Evolutionary conservation across 129 eudicot genomes (phyloP).

Genomic region (Pulicaria dysenterica): DNA sequence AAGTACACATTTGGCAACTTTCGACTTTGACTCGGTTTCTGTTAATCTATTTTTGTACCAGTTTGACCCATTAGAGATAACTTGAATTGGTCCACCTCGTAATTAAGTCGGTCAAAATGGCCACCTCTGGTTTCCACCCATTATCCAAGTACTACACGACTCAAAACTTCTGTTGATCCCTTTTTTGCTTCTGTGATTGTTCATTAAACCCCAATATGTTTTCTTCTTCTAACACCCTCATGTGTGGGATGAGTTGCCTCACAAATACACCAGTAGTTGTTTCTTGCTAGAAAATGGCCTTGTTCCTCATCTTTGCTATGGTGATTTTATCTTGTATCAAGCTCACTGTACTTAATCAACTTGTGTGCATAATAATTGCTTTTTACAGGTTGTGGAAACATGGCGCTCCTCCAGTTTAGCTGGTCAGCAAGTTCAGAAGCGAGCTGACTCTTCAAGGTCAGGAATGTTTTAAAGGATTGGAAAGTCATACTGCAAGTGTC

Average conservation of each 20-base stretch:
- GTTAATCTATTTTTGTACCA: not conserved
- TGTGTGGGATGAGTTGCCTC: constrained; percentile 1
- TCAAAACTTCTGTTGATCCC: constrained; percentile 1
- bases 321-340: not conserved
- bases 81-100: not conserved
- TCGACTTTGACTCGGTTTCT: not conserved
- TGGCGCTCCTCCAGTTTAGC: constrained; percentile 31
- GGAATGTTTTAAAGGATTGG: not conserved
- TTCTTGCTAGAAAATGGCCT: not conserved
- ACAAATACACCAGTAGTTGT: not conserved
- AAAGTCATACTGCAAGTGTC: not conserved
- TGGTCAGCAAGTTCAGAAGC: constrained; percentile 41
- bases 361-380: constrained; percentile 21
- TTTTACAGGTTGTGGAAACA: constrained; percentile 46
- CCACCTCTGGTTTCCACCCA: constrained; percentile 30
- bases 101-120: not conserved
- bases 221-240: not conserved
- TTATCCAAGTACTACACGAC: constrained; percentile 50
- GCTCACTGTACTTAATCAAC: constrained; percentile 16
- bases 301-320: not conserved
- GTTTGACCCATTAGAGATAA: not conserved
- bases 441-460: constrained; percentile 48
- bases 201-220: not conserved
- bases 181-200: not conserved
- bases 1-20: constrained; percentile 1